These are phyloP conservation scores for Aphanomyces cochlioides DNA, from an alignment of 352 stramenopile species.

Conservation along the genomic window DNA sequence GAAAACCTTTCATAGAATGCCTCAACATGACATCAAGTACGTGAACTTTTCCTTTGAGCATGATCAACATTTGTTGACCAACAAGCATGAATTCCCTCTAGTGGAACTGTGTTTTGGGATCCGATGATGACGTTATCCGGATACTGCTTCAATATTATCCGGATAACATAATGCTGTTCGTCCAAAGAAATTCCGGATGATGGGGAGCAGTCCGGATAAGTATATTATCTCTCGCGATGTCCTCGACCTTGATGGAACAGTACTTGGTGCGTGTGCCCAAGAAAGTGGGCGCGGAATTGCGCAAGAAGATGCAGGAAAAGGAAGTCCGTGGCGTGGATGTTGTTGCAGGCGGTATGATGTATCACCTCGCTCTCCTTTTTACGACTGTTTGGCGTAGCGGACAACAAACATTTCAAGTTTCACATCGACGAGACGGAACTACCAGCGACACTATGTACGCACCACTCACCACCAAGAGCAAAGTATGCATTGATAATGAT, in stretches of 20 bases:
- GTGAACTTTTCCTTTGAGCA: too few species aligned
- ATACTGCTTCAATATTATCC: too few species aligned
- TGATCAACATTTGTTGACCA: too few species aligned
- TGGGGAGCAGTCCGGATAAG: too few species aligned
- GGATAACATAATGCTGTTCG: too few species aligned
- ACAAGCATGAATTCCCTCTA: too few species aligned
- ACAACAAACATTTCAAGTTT: conserved; percentile 85
- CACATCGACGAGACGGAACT: conserved; percentile 73
- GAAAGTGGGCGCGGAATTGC: conserved; percentile 68
- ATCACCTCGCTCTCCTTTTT: background rate
- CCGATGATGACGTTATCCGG: too few species aligned
- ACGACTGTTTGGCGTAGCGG: conserved; percentile 40
- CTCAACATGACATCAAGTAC: too few species aligned
- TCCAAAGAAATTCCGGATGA: too few species aligned
- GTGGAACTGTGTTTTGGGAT: too few species aligned
- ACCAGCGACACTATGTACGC: conserved; percentile 67
- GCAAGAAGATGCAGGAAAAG: conserved; percentile 53
- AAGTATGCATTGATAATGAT: background rate
- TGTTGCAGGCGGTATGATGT: conserved; percentile 56
- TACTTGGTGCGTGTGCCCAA: conserved; percentile 85
- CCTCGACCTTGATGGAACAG: conserved; percentile 62
- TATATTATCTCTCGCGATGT: background rate
- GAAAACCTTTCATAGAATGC: too few species aligned
- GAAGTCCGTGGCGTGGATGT: conserved; percentile 69
- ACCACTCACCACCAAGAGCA: too few species aligned